phyloP scores from a whole-genome alignment of 1,284 basidiomycete species.

The Sanghuangporus weigelae region DNA sequence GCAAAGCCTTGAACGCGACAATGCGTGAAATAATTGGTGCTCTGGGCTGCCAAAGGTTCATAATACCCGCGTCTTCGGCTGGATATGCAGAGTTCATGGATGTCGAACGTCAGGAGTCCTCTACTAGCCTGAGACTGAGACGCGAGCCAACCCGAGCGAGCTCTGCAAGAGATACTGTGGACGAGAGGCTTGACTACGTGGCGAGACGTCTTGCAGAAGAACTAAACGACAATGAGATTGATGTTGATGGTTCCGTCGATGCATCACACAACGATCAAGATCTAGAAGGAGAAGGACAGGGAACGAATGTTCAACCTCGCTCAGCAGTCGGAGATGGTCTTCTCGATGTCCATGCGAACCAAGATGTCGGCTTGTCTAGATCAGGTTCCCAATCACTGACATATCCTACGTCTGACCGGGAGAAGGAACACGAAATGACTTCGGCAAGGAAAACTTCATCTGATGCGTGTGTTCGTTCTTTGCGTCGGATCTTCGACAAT shows the following conservation, averaged over 20 bases:
- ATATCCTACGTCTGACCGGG: background rate
- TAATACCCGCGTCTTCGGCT: conserved; percentile 9
- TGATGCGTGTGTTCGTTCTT: conserved; percentile 6
- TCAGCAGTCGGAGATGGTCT: background rate
- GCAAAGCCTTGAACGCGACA: conserved; percentile 18
- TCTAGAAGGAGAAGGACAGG: background rate
- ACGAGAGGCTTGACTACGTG: conserved; percentile 9
- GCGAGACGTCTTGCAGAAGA: conserved; percentile 20
- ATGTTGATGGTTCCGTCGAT: background rate
- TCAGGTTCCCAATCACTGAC: background rate
- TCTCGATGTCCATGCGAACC: background rate
- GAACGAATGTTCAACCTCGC: background rate
- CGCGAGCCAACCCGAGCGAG: background rate
- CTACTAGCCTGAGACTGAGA: background rate
- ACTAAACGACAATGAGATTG: conserved; percentile 9
- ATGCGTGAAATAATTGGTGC: conserved; percentile 25
- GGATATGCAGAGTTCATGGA: conserved; percentile 21
- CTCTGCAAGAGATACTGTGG: background rate
- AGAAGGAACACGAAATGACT: background rate
- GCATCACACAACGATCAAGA: background rate
- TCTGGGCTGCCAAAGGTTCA: conserved; percentile 22
- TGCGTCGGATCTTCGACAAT: conserved; percentile 15
- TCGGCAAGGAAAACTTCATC: background rate
- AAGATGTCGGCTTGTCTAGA: background rate
- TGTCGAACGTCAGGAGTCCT: conserved; percentile 16